These are phyloP conservation scores for Alternaria solani DNA, from an alignment of 2,329 filamentous ascomycete genomes.

Conservation along the genomic window DNA sequence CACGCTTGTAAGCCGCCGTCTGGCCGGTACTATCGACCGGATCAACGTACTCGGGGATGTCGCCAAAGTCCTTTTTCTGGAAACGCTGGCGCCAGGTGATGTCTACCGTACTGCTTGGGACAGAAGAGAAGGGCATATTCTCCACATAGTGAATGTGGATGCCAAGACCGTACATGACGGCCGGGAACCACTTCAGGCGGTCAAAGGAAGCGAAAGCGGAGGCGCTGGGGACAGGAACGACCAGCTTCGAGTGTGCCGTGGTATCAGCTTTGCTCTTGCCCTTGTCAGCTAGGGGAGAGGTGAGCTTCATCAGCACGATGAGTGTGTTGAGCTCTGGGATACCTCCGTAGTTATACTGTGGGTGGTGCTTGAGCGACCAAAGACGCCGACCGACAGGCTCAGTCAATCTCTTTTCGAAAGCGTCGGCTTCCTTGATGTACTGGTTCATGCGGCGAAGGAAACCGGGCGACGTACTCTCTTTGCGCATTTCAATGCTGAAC, in stretches of 20 bases:
- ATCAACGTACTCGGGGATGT: neutral
- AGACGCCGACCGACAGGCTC: neutral
- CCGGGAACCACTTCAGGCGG: conserved; percentile 23
- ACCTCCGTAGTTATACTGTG: conserved; percentile 14
- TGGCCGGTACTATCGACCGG: neutral
- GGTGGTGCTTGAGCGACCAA: neutral
- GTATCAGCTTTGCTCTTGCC: neutral
- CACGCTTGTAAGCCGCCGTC: conserved; percentile 3
- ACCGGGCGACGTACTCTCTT: neutral
- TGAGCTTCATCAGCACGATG: conserved; percentile 26
- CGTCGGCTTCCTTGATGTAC: conserved; percentile 19
- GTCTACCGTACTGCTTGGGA: neutral
- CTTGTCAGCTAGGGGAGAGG: conserved; percentile 2
- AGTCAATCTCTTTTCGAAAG: conserved; percentile 8
- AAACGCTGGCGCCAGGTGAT: conserved; percentile 29
- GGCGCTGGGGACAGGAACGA: conserved; percentile 21
- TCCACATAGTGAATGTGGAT: conserved; percentile 25
- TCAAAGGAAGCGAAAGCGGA: conserved; percentile 17
- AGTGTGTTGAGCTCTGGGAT: conserved; percentile 15
- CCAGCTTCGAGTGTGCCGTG: conserved; percentile 18
- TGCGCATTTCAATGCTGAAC: conserved; percentile 16
- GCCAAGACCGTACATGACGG: conserved; percentile 23
- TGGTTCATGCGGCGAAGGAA: conserved; percentile 18
- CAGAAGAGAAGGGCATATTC: conserved; percentile 1
- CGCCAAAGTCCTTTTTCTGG: conserved; percentile 26